Evolutionary conservation across 2,329 filamentous ascomycete genomes (phyloP).

Genomic region (Cercospora sp.): DNA sequence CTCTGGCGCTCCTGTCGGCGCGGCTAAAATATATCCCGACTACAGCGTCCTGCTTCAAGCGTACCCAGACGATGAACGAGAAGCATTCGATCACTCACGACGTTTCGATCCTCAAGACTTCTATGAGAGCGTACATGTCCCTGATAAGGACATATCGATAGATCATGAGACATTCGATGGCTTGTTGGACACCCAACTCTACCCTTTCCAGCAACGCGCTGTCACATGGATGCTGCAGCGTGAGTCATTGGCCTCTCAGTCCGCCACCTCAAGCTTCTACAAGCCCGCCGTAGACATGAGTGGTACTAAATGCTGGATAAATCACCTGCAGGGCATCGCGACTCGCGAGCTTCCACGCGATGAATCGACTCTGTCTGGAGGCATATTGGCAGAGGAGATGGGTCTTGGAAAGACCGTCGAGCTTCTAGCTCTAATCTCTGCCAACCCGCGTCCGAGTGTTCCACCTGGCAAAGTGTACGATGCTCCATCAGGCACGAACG

Average conservation of each 20-base stretch:
- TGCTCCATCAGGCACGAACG: conserved; percentile 44
- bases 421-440: conserved; percentile 66
- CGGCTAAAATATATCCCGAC: conserved; percentile 31
- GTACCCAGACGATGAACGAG: conserved; percentile 29
- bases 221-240: conserved; percentile 68
- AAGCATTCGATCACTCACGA: conserved; percentile 27
- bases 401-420: conserved; percentile 80
- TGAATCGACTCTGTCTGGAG: conserved; percentile 53
- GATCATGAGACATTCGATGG: conserved; percentile 17
- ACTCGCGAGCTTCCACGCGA: conserved; percentile 38
- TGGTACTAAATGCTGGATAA: conserved; percentile 56
- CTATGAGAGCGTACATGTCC: conserved; percentile 68
- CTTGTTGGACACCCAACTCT: conserved; percentile 49
- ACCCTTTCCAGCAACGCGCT: conserved; percentile 70
- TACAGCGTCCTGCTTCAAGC: conserved; percentile 29
- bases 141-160: conserved; percentile 45
- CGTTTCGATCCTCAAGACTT: conserved; percentile 59
- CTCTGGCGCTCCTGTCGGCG: conserved; percentile 27
- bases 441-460: conserved; percentile 54
- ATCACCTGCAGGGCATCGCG: conserved; percentile 62
- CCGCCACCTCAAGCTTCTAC: conserved; percentile 18
- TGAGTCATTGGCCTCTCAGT: conserved; percentile 52
- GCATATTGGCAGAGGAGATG: conserved; percentile 79
- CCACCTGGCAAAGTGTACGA: conserved; percentile 36
- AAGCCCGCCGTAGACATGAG: conserved; percentile 46